These are phyloP conservation scores for Solanum corneliomulleri DNA, from an alignment of 257 asterid genomes.

Conservation along the genomic window DNA sequence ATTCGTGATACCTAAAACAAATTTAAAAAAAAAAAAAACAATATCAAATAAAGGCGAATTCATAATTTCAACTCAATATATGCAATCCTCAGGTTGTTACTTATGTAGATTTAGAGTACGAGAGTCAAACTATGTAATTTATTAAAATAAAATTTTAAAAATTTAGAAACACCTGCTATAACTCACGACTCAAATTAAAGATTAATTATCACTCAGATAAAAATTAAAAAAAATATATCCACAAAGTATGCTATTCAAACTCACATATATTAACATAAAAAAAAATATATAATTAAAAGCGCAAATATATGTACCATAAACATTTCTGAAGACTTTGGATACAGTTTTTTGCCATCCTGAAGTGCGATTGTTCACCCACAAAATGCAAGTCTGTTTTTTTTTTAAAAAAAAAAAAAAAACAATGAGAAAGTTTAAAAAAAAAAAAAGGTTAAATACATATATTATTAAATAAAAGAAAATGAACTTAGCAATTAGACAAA, in stretches of 20 bases:
- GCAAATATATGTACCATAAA: background rate
- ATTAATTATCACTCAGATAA: background rate
- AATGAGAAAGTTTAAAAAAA: background rate
- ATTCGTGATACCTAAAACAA: background rate
- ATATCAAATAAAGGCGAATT: background rate
- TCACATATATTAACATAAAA: background rate
- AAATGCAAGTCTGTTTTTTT: constrained; percentile 1
- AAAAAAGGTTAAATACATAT: background rate
- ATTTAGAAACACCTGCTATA: background rate
- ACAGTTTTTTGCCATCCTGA: constrained; percentile 10
- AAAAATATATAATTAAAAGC: background rate
- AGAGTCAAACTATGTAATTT: background rate
- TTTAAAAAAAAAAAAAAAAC: rapidly evolving
- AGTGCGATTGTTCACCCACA: background rate
- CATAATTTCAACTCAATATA: background rate
- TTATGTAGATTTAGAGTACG: background rate
- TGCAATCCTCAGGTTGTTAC: background rate
- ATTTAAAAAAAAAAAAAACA: background rate
- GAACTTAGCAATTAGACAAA: background rate
- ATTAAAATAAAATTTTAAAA: background rate
- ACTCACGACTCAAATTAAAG: background rate
- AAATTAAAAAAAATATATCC: background rate
- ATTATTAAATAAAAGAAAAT: background rate
- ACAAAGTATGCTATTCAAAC: background rate
- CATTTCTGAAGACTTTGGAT: constrained; percentile 1